Base-by-base conservation (phyloP, 1,139 yeast species). In the Hyphopichia khmerensis region DNA sequence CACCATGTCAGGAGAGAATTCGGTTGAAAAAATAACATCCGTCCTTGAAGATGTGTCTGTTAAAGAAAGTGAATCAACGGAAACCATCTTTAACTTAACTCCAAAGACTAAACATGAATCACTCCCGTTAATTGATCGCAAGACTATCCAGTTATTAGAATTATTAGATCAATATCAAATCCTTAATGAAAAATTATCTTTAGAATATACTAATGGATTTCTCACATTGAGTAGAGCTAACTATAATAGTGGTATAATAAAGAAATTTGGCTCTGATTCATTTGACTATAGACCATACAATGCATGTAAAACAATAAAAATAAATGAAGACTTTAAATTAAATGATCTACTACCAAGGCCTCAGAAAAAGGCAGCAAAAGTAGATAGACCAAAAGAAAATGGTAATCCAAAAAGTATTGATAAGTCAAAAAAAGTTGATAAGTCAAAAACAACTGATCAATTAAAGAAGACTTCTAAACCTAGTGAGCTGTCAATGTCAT, bases 201-300 rank as follows among this genome's bases (percentile, higher is more conserved):
- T 40, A 10, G 51, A 52, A 39, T 69, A 57, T 49, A 50, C 55
- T 13, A 56, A 64, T 33, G 77, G 75, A 4, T 65, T 52, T 44
- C 50, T 69, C 32, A 63, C 63, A 41, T 52, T 73, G 38, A 70
- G 77, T 43, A 46, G 76, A 43, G 77, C 77, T 31, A 72, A 69
- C 48, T 73, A 62, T 48, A 57, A 56, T 40, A 39, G 45, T 19
- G 41, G 51, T 3, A 44, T 41, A 23, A 48, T 42, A 1, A 55
- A 58, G 40, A 49, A 53, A 24, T 69, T 52, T 49, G 68, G 68
- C 0, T 41, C 44, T 1, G 58, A 56, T 29, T 46, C 54, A 18
- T 53, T 49, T 41, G 78, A 72, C 47, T 45, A 60, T 48, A 50
- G 77, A 33, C 57, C 57, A 5, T 55, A 64, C 44, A 40, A 48